A percentile compares a stretch with the other conserved stretches of the same genome.
phyloP scores from a whole-genome alignment of 2,329 filamentous ascomycete species.

The Rhynchosporium secalis region DNA sequence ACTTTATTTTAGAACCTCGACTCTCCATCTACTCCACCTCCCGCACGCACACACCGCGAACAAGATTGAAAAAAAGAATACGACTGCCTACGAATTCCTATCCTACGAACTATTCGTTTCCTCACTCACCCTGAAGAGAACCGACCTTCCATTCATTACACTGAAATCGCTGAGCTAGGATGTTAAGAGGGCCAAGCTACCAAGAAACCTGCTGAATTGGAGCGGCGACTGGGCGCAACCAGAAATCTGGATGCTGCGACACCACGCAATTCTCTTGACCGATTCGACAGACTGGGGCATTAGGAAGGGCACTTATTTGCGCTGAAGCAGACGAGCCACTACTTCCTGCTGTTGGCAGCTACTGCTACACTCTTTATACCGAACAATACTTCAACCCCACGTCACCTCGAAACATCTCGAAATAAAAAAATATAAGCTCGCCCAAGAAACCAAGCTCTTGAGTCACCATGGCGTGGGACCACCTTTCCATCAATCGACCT shows the following conservation, averaged over 20 bases:
- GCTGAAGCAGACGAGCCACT: constrained; percentile 19
- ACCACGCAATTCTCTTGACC: constrained; percentile 35
- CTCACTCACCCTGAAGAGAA: background rate
- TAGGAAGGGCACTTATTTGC: constrained; percentile 20
- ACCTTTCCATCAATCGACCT: constrained; percentile 84
- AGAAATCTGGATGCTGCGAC: constrained; percentile 47
- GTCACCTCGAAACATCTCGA: constrained; percentile 9
- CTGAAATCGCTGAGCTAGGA: background rate
- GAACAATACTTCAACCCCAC: background rate
- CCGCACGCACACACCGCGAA: constrained; percentile 2
- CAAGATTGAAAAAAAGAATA: background rate
- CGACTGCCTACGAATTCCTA: background rate
- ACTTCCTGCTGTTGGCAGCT: background rate
- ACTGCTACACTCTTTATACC: background rate
- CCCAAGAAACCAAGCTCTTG: constrained; percentile 10
- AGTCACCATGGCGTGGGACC: constrained; percentile 70
- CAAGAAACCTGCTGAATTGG: constrained; percentile 26
- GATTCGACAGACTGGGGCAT: constrained; percentile 41
- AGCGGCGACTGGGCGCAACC: constrained; percentile 52
- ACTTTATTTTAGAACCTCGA: background rate
- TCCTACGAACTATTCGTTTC: constrained; percentile 9
- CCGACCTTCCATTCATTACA: constrained; percentile 16
- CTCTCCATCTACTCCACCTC: background rate
- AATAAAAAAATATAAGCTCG: constrained; percentile 3
- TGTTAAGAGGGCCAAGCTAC: constrained; percentile 8